Percentiles rank a stretch among this genome's conserved stretches.
Conservation (phyloP, 352 stramenopile species). For the Pythium rishiriense region DNA sequence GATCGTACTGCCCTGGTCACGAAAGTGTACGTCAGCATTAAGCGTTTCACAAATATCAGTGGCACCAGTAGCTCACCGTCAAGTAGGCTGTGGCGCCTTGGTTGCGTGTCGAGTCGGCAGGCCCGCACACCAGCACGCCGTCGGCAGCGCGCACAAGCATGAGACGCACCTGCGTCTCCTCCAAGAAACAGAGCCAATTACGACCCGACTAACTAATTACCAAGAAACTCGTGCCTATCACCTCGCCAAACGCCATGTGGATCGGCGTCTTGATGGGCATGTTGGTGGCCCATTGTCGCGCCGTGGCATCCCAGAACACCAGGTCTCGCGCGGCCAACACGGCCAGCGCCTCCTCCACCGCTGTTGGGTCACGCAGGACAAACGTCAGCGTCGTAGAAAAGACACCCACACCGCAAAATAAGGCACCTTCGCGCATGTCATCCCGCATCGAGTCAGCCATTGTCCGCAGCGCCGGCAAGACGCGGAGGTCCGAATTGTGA, state of each 20-base stretch:
- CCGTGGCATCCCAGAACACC: slow-evolving; percentile 50
- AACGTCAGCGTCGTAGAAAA: too few relatives aligned
- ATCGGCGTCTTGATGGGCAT: slow-evolving; percentile 45
- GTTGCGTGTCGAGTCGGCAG: slow-evolving; percentile 8
- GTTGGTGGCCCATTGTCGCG: slow-evolving; percentile 40
- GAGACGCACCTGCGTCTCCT: slow-evolving; percentile 45
- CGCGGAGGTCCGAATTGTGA: not conserved
- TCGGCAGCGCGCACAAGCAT: slow-evolving; percentile 45
- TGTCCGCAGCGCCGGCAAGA: not conserved
- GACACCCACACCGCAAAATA: too few relatives aligned
- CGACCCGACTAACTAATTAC: not conserved
- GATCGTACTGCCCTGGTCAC: slow-evolving; percentile 39
- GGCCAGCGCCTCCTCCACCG: slow-evolving; percentile 52
- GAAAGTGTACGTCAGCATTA: not conserved
- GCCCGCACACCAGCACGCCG: slow-evolving; percentile 55
- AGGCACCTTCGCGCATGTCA: not conserved
- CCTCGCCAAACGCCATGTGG: slow-evolving; percentile 49
- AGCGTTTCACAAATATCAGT: not conserved
- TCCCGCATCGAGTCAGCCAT: not conserved
- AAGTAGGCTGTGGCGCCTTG: slow-evolving; percentile 42
- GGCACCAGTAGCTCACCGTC: slow-evolving; percentile 29
- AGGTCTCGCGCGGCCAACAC: slow-evolving; percentile 47
- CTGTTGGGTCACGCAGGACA: slow-evolving; percentile 10
- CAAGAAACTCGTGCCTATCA: not conserved
- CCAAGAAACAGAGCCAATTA: not conserved